Evolutionary conservation across 768 basidiomycete species (phyloP).

Genomic region (Leccinum incarnatum): DNA sequence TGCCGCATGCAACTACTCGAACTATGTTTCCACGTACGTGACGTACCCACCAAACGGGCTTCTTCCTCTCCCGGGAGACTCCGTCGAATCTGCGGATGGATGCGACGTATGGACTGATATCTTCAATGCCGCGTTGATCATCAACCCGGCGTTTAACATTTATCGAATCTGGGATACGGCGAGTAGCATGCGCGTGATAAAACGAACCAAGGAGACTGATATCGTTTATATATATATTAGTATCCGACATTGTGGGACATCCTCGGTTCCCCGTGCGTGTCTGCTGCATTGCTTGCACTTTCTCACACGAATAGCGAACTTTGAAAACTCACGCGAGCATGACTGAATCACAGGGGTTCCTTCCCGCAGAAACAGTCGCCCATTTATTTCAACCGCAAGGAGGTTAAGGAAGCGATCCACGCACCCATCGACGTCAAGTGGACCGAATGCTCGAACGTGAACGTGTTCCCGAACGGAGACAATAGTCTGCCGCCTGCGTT

Average conservation of each 20-base stretch:
- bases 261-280: constrained; percentile 73
- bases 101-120: constrained; percentile 72
- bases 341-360: constrained; percentile 45
- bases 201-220: not conserved
- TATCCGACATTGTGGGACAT: constrained; percentile 77
- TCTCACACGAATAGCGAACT: not conserved
- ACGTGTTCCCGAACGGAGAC: constrained; percentile 65
- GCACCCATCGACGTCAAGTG: constrained; percentile 55
- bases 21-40: constrained; percentile 59
- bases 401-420: constrained; percentile 67
- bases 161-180: constrained; percentile 75
- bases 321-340: not conserved
- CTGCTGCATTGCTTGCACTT: not conserved
- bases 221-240: constrained; percentile 5
- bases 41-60: constrained; percentile 66
- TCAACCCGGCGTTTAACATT: constrained; percentile 76
- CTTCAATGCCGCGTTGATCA: constrained; percentile 53
- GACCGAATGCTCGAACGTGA: constrained; percentile 57
- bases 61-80: constrained; percentile 67
- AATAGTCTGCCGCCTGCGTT: constrained; percentile 58
- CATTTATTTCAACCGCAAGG: constrained; percentile 65
- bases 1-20: constrained; percentile 56
- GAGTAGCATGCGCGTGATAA: constrained; percentile 9
- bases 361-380: constrained; percentile 57
- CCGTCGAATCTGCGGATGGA: constrained; percentile 41